phyloP scores from a whole-genome alignment of 768 basidiomycete genomes.

The Boletus tomentosulus region DNA sequence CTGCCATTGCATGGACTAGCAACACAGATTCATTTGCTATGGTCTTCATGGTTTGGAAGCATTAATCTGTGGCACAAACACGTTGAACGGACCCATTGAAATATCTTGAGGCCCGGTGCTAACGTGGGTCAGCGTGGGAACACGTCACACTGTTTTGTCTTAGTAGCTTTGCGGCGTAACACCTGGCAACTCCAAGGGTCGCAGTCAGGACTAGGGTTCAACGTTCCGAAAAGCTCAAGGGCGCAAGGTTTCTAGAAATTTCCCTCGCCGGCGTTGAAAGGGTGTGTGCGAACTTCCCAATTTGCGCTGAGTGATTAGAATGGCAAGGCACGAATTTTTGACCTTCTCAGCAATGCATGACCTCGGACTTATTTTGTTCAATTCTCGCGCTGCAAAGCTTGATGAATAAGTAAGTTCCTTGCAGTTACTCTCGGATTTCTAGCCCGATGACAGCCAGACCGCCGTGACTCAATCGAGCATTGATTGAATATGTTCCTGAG shows the following conservation, averaged over 20 bases:
- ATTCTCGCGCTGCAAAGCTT: not conserved
- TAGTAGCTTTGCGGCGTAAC: no score
- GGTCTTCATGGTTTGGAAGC: not conserved
- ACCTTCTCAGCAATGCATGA: not conserved
- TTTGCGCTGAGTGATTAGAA: no score
- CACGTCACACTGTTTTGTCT: not conserved
- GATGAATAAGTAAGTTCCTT: not conserved
- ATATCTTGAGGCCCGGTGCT: no score
- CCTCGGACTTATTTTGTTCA: not conserved
- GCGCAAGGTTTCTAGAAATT: not conserved
- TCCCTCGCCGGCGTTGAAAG: not conserved
- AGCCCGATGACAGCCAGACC: not conserved
- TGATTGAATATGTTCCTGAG: constrained; percentile 2
- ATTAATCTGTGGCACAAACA: not conserved
- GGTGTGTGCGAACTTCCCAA: not conserved
- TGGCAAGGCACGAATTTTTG: not conserved
- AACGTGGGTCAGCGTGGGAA: not conserved
- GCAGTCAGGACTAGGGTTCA: not conserved
- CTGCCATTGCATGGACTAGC: not conserved
- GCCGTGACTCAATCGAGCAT: not conserved
- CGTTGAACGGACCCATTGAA: not conserved
- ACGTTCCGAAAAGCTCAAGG: no score
- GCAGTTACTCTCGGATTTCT: not conserved
- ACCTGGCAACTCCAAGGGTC: not conserved
- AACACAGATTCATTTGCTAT: not conserved